phyloP scores from a whole-genome alignment of 768 basidiomycete species.

The Exidia glandulosa region DNA sequence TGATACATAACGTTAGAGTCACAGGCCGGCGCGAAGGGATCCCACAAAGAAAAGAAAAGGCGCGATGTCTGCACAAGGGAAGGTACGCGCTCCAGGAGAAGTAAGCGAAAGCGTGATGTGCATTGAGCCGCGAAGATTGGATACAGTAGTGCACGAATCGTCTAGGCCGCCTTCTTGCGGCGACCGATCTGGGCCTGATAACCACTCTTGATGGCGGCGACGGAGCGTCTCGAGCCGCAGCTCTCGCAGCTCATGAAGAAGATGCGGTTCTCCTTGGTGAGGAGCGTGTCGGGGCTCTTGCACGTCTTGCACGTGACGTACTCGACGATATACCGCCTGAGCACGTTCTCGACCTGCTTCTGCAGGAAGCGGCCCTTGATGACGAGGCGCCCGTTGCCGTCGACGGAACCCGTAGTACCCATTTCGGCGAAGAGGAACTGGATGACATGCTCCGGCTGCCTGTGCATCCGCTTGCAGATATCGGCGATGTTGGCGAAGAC shows the following conservation, averaged over 20 bases:
- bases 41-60: no score
- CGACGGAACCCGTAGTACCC: slow-evolving; percentile 95
- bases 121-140: no score
- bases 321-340: slow-evolving; percentile 70
- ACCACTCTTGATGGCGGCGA: slow-evolving; percentile 95
- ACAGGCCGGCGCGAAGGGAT: no score
- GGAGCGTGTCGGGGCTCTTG: slow-evolving; percentile 94
- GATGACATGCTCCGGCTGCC: slow-evolving; percentile 95
- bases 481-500: slow-evolving; percentile 95
- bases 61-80: no score
- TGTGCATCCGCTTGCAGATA: slow-evolving; percentile 98
- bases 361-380: slow-evolving; percentile 98
- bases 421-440: slow-evolving; percentile 95
- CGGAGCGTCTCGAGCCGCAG: slow-evolving; percentile 82
- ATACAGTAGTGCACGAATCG: neutral
- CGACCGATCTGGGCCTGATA: slow-evolving; percentile 88
- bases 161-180: slow-evolving; percentile 3
- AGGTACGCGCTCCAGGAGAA: no score
- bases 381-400: slow-evolving; percentile 81
- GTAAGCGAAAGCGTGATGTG: no score
- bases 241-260: slow-evolving; percentile 96
- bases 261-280: slow-evolving; percentile 96
- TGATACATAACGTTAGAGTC: no score
- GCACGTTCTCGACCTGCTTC: slow-evolving; percentile 94
- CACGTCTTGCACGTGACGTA: slow-evolving; percentile 99